Percentiles rank a stretch among this genome's conserved stretches.
Evolutionary conservation across 371 early-diverging fungal species (phyloP).

Genomic region (Circinella umbellata): DNA sequence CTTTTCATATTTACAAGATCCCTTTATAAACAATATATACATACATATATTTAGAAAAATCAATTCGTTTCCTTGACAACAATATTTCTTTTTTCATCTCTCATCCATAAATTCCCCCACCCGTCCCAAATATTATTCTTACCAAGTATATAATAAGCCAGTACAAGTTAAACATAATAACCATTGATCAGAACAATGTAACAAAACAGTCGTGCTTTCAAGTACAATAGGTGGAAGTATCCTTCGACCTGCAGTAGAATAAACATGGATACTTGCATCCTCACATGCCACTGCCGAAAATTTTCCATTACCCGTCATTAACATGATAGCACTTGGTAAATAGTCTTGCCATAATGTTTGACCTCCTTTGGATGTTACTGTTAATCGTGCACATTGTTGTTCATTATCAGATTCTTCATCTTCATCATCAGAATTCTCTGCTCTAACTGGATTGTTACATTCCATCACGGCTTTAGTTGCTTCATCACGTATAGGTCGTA

Average conservation of each 20-base stretch:
- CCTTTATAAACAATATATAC: slow-evolving; percentile 29
- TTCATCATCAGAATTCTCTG: background rate
- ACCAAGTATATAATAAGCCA: slow-evolving; percentile 73
- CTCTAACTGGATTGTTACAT: slow-evolving; percentile 52
- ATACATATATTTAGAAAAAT: no score
- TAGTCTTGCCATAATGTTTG: slow-evolving; percentile 65
- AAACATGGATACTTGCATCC: slow-evolving; percentile 73
- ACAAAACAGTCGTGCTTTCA: slow-evolving; percentile 65
- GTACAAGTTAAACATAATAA: slow-evolving; percentile 69
- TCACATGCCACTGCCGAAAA: slow-evolving; percentile 71
- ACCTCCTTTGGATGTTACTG: slow-evolving; percentile 46
- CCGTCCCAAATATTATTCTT: slow-evolving; percentile 2
- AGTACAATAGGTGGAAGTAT: slow-evolving; percentile 73
- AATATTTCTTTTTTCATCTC: no score
- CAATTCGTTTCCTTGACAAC: no score
- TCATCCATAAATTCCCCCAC: background rate
- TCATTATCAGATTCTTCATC: background rate
- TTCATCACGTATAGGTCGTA: slow-evolving; percentile 37
- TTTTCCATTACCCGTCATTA: slow-evolving; percentile 61
- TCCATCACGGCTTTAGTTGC: slow-evolving; percentile 44
- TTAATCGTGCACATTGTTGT: slow-evolving; percentile 48
- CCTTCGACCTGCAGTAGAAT: slow-evolving; percentile 72
- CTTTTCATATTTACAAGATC: slow-evolving; percentile 56
- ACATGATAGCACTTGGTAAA: slow-evolving; percentile 60
- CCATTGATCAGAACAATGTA: slow-evolving; percentile 62